A percentile compares a stretch with the other conserved stretches of the same genome.
Conservation (phyloP, 805 yeast species). For the Pichia paraexigua region DNA sequence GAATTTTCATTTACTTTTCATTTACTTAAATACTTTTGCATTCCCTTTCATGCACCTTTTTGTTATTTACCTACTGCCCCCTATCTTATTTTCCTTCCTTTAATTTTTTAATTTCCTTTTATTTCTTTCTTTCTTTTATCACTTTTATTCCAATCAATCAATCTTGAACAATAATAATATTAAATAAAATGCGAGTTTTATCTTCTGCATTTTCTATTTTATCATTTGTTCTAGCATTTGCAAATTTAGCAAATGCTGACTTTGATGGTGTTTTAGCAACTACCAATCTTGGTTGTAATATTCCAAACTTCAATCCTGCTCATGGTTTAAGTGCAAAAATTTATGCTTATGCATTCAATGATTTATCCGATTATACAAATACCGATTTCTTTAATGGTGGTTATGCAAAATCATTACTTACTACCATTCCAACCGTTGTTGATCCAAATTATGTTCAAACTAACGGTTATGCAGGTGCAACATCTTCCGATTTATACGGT, state of each 20-base stretch:
- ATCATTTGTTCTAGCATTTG: background rate
- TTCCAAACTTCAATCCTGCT: background rate
- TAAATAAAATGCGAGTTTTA: background rate
- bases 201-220: background rate
- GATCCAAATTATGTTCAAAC: constrained; percentile 4
- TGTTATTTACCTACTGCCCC: too few relatives aligned
- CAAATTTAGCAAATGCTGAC: background rate
- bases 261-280: background rate
- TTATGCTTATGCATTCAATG: constrained; percentile 4
- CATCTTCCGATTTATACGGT: constrained; percentile 5
- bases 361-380: constrained; percentile 2
- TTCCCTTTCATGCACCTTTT: background rate
- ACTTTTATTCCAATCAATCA: background rate
- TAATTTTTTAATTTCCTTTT: background rate
- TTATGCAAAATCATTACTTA: constrained; percentile 1
- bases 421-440: constrained; percentile 3
- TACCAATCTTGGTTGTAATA: constrained; percentile 3
- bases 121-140: background rate
- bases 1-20: too few relatives aligned
- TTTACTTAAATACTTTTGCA: too few relatives aligned
- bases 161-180: too few relatives aligned
- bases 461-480: background rate
- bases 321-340: constrained; percentile 10
- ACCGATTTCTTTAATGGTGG: constrained; percentile 5
- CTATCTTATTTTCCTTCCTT: background rate